Percentiles rank a stretch among this genome's conserved stretches.
phyloP scores from a whole-genome alignment of 768 basidiomycete genomes.

The Mycena chlorophos region DNA sequence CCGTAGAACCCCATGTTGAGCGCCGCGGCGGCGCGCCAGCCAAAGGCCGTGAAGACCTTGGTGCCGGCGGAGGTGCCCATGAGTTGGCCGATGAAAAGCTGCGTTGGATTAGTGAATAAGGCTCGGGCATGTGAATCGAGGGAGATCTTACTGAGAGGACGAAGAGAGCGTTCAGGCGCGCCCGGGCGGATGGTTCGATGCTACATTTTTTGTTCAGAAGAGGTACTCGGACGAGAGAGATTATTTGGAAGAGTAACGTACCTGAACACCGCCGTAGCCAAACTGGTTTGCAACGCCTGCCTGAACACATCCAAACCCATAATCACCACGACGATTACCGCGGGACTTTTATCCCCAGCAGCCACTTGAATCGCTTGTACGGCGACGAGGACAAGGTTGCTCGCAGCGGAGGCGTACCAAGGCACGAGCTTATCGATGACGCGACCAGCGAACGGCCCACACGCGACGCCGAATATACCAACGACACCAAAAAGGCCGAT shows the following conservation, averaged over 20 bases:
- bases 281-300: constrained; percentile 72
- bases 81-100: constrained; percentile 79
- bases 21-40: constrained; percentile 68
- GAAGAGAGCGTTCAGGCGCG: constrained; percentile 75
- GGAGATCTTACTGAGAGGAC: constrained; percentile 60
- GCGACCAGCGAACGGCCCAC: constrained; percentile 69
- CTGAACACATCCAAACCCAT: constrained; percentile 73
- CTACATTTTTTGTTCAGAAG: no score
- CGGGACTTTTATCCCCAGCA: constrained; percentile 69
- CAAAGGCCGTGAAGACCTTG: constrained; percentile 63
- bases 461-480: constrained; percentile 70
- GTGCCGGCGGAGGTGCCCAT: constrained; percentile 80
- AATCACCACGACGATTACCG: constrained; percentile 66
- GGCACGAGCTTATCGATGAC: constrained; percentile 70
- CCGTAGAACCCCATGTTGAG: constrained; percentile 60
- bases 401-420: constrained; percentile 73
- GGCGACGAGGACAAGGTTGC: constrained; percentile 45
- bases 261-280: constrained; percentile 61
- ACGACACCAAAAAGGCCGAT: constrained; percentile 78
- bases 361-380: constrained; percentile 67
- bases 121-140: background rate
- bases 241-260: no score
- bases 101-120: background rate
- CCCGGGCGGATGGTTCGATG: constrained; percentile 53
- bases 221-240: no score